Evolutionary conservation across 1,284 basidiomycete genomes (phyloP), one percentile per base, ranked within the genome.

Genomic region (Gastroboletus turbinatus): DNA sequence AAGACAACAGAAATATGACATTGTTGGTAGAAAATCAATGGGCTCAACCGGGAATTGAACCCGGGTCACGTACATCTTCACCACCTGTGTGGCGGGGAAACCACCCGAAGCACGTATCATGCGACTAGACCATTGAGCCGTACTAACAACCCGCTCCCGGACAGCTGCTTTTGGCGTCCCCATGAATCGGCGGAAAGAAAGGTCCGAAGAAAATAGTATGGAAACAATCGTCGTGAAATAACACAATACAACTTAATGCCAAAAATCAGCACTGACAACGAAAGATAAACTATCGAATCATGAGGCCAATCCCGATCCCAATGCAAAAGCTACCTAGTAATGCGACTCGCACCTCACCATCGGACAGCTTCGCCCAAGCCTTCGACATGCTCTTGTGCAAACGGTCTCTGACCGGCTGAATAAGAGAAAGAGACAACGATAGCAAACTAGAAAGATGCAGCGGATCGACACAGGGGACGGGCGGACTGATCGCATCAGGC

Each of bases 41-140:
- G 67, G 76, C 74, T 70, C 73, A 72, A 74, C 73, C 73, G 72
- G 75, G 73, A 76, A 75, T 76, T 75, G 76, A 76, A 76, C 75
- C 76, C 76, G 75, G 74, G 74, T 75, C 75, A 74, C 75, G 66
- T 67, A 64, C 70, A 73, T 61, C 60, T 64, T 59, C 54, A 55
- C 62, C 59, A 25, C 23, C 23, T 25, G 23, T 25, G 23, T 25
- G 23, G 23, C 23, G 23, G 23, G 23, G 23, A 25, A 25, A 25
- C 23, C 23, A 48, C 73, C 71, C 71, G 73, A 73, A 75, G 71
- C 67, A 68, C 67, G 73, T 73, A 73, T 73, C 73, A 76, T 74
- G 67, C 75, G 50, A 76, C 73, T 74, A 76, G 74, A 75, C 73
- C 75, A 74, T 75, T 44, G 42, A 44, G 73, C 72, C 73, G n/a